These are phyloP conservation scores for Raddia guianensis DNA, from an alignment of 176 grass and related monocot genomes.

Conservation along the genomic window DNA sequence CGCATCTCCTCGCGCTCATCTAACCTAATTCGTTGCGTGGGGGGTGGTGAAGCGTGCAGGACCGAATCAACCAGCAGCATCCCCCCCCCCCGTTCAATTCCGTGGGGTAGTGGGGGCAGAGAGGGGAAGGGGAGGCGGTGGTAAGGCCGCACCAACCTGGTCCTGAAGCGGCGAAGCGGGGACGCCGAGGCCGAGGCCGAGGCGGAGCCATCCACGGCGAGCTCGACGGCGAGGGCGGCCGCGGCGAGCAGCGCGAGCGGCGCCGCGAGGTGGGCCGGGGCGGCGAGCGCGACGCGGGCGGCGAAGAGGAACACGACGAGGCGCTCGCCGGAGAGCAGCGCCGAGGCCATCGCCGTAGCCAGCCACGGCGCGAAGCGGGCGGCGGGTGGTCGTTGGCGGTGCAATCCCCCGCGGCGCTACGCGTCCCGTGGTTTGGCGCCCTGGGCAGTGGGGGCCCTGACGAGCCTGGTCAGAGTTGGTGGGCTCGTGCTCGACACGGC, in stretches of 20 bases:
- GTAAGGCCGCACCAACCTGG: constrained; percentile 44
- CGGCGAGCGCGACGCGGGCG: constrained; percentile 63
- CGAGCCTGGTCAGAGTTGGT: too few species aligned
- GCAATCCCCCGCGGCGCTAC: too few species aligned
- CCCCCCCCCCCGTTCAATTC: neutral
- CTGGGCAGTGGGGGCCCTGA: too few species aligned
- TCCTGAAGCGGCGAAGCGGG: constrained; percentile 59
- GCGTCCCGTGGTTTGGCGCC: too few species aligned
- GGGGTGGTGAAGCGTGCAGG: neutral
- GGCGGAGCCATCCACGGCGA: constrained; percentile 54
- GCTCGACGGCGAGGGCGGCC: constrained; percentile 65
- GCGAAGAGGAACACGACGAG: constrained; percentile 83
- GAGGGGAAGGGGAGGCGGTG: too few species aligned
- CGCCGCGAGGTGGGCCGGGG: constrained; percentile 52
- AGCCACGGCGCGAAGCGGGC: too few species aligned
- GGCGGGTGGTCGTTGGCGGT: too few species aligned
- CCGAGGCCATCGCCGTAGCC: neutral
- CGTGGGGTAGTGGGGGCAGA: too few species aligned
- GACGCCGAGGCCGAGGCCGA: neutral
- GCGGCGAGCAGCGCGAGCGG: constrained; percentile 56
- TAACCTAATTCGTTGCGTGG: neutral
- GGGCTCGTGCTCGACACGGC: too few species aligned
- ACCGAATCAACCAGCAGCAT: neutral
- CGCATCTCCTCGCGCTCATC: neutral
- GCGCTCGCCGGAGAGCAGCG: constrained; percentile 72